Evolutionary conservation across 805 yeast species (phyloP).

Genomic region (Metschnikowia kunwiensis): DNA sequence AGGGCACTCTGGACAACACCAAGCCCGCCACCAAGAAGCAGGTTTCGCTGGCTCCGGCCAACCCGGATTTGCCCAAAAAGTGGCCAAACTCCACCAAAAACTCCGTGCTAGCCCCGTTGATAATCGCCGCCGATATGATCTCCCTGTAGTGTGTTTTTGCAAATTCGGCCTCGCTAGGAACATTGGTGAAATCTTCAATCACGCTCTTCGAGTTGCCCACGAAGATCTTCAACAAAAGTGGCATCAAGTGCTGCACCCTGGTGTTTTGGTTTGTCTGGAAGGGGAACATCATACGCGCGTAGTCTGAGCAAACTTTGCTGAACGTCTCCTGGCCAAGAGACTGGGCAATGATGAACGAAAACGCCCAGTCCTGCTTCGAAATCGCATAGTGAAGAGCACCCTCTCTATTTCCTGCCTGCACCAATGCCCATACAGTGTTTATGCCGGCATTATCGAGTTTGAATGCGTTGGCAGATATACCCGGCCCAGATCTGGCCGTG

Average conservation of each 20-base stretch:
- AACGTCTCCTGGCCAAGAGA: slow-evolving; percentile 61
- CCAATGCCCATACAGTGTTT: slow-evolving; percentile 31
- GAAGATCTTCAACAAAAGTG: slow-evolving; percentile 58
- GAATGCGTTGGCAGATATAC: slow-evolving; percentile 36
- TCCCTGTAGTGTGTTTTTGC: slow-evolving; percentile 53
- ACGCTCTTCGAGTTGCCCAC: slow-evolving; percentile 59
- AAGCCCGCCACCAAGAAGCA: slow-evolving; percentile 47
- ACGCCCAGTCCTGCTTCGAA: slow-evolving; percentile 66
- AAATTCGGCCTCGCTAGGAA: slow-evolving; percentile 45
- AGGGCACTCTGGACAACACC: slow-evolving; percentile 34
- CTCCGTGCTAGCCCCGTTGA: slow-evolving; percentile 32
- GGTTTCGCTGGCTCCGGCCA: slow-evolving; percentile 41
- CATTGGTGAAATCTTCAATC: slow-evolving; percentile 45
- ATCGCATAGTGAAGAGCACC: slow-evolving; percentile 65
- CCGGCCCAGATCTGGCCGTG: slow-evolving; percentile 2
- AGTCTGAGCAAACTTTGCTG: slow-evolving; percentile 55
- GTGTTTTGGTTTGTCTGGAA: slow-evolving; percentile 37
- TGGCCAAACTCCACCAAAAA: slow-evolving; percentile 53
- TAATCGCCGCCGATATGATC: slow-evolving; percentile 38
- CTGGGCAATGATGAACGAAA: slow-evolving; percentile 70
- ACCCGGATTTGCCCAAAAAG: slow-evolving; percentile 34
- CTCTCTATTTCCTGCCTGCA: slow-evolving; percentile 62
- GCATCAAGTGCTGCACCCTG: slow-evolving; percentile 44
- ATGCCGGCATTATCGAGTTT: slow-evolving; percentile 40
- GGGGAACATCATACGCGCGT: slow-evolving; percentile 46